phyloP scores from a whole-genome alignment of 2,329 filamentous ascomycete species.

The Colletotrichum sp. region DNA sequence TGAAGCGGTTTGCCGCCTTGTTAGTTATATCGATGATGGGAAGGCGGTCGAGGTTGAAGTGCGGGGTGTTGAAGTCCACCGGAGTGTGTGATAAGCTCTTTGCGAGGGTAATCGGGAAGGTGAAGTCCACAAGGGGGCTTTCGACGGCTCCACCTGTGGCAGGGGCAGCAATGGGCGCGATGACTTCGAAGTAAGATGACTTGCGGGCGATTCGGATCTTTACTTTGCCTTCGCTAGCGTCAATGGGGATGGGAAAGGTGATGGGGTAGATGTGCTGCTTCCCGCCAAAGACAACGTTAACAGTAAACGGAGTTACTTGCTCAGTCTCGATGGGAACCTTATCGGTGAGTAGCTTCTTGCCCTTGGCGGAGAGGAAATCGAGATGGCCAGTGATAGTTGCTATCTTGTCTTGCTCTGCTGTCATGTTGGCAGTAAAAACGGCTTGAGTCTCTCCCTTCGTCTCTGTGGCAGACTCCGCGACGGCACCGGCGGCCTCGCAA shows the following conservation, averaged over 20 bases:
- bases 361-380: constrained; percentile 38
- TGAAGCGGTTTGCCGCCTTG: constrained; percentile 39
- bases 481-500: constrained; percentile 25
- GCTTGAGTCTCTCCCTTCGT: constrained; percentile 24
- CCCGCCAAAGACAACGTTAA: constrained; percentile 45
- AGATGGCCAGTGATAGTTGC: constrained; percentile 43
- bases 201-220: constrained; percentile 47
- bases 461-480: constrained; percentile 23
- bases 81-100: constrained; percentile 31
- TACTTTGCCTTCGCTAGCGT: constrained; percentile 32
- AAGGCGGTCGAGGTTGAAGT: constrained; percentile 49
- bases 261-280: constrained; percentile 34
- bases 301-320: constrained; percentile 42
- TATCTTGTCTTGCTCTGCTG: constrained; percentile 31
- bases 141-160: neutral
- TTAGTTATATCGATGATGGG: constrained; percentile 44
- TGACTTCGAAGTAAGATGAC: constrained; percentile 49
- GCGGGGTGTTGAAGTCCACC: constrained; percentile 39
- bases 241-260: constrained; percentile 45
- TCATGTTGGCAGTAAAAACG: constrained; percentile 28
- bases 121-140: constrained; percentile 31
- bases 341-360: constrained; percentile 40
- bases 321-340: constrained; percentile 39
- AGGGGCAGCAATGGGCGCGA: constrained; percentile 38
- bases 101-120: constrained; percentile 39